Conservation (phyloP, 108 stramenopile species). For the Asterionellopsis glacialis region DNA sequence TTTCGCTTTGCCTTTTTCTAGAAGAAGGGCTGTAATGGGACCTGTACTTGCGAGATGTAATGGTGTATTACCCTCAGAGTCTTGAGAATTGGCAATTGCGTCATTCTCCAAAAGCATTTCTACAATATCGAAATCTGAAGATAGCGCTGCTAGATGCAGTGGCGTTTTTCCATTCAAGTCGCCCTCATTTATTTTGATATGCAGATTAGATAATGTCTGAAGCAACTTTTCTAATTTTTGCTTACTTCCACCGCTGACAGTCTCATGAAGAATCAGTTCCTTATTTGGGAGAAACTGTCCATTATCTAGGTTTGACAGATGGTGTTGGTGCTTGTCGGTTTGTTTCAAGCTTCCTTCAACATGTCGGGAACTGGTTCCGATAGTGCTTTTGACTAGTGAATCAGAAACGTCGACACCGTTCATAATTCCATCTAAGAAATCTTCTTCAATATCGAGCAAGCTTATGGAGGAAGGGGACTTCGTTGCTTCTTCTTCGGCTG, state of each 20-base stretch:
- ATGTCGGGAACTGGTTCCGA: not conserved
- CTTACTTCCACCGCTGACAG: not conserved
- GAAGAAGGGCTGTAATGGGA: slow-evolving; percentile 45
- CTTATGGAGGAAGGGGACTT: no score
- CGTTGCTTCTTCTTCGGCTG: no score
- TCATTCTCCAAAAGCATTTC: slow-evolving; percentile 45
- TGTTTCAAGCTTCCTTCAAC: not conserved
- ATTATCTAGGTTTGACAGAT: no score
- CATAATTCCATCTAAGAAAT: no score
- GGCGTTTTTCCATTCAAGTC: slow-evolving; percentile 55
- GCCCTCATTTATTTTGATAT: slow-evolving; percentile 34
- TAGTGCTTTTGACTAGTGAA: not conserved
- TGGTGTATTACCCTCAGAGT: slow-evolving; percentile 72
- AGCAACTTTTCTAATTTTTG: not conserved
- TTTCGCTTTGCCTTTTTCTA: slow-evolving; percentile 55
- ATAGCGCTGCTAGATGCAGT: slow-evolving; percentile 64
- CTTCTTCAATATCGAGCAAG: no score
- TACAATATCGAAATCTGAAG: slow-evolving; percentile 35
- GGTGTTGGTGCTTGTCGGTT: not conserved
- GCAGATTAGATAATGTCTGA: not conserved
- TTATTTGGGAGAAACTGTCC: not conserved
- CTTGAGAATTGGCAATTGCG: slow-evolving; percentile 69
- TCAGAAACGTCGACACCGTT: no score
- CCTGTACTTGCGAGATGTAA: slow-evolving; percentile 53
- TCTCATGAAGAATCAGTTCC: not conserved